A percentile compares a stretch with the other conserved stretches of the same genome.
These are phyloP conservation scores for Neocallimastix lanati DNA, from an alignment of 192 early-diverging fungal genomes.

Conservation along the genomic window DNA sequence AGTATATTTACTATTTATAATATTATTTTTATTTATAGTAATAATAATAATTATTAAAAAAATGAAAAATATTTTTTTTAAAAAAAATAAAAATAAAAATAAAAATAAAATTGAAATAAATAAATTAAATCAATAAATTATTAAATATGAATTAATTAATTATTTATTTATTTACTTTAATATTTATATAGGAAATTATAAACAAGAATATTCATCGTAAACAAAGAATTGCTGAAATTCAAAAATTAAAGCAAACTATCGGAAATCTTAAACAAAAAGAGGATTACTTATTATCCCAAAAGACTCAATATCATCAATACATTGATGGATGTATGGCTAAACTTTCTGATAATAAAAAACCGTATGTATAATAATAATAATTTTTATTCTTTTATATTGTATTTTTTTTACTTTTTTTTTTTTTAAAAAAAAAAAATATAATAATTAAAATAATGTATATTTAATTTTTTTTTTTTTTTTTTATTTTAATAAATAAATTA, in stretches of 20 bases:
- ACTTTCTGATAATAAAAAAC: slow-evolving; percentile 39
- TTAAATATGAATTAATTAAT: too few species aligned
- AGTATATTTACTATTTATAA: background rate
- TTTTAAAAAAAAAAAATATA: too few species aligned
- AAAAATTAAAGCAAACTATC: slow-evolving; percentile 58
- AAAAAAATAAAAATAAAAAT: background rate
- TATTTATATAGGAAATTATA: slow-evolving; percentile 47
- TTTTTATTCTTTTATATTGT: too few species aligned
- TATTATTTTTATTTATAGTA: background rate
- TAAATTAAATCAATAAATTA: too few species aligned
- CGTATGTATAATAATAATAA: background rate
- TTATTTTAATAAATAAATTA: too few species aligned
- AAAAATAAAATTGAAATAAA: too few species aligned
- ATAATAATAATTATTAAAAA: background rate
- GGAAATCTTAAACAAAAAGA: slow-evolving; percentile 67
- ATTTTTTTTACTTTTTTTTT: too few species aligned
- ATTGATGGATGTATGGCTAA: slow-evolving; percentile 75
- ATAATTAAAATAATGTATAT: too few species aligned
- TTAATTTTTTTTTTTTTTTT: too few species aligned
- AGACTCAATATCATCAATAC: slow-evolving; percentile 74
- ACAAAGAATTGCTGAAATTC: slow-evolving; percentile 52
- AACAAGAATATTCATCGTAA: slow-evolving; percentile 74
- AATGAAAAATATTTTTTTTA: background rate
- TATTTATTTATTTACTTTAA: background rate
- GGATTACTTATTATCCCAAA: slow-evolving; percentile 72